phyloP scores from a whole-genome alignment of 106 monocot genomes.

The Allium cepa region DNA sequence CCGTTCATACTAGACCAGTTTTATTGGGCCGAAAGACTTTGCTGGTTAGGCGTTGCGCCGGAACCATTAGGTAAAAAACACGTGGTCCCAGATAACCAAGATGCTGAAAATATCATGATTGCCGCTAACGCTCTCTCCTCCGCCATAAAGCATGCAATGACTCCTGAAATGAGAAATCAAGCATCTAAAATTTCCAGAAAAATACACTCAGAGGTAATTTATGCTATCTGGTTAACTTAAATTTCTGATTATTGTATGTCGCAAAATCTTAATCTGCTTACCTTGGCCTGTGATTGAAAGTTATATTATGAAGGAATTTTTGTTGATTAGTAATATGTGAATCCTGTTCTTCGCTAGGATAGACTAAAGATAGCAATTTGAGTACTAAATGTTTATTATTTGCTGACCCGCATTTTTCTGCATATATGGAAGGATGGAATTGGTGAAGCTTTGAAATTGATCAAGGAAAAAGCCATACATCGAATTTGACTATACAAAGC shows the following conservation, averaged over 20 bases:
- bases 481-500: background rate
- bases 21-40: conserved; percentile 93
- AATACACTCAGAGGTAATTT: conserved; percentile 57
- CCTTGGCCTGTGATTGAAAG: background rate
- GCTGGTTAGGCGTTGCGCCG: conserved; percentile 82
- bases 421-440: conserved; percentile 55
- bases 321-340: background rate
- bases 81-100: conserved; percentile 53
- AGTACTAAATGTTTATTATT: background rate
- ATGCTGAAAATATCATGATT: conserved; percentile 26
- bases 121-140: conserved; percentile 31
- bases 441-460: conserved; percentile 46
- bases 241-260: background rate
- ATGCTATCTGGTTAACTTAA: background rate
- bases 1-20: conserved; percentile 93
- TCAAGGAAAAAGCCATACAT: conserved; percentile 43
- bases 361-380: background rate
- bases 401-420: background rate
- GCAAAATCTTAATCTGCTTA: background rate
- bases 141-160: conserved; percentile 49
- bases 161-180: conserved; percentile 44
- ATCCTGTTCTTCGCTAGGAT: background rate
- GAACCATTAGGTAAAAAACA: conserved; percentile 45
- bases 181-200: conserved; percentile 46
- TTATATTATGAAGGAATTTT: background rate